Conservation (phyloP, 2,329 filamentous ascomycete genomes). For the Fusarium sp. region DNA sequence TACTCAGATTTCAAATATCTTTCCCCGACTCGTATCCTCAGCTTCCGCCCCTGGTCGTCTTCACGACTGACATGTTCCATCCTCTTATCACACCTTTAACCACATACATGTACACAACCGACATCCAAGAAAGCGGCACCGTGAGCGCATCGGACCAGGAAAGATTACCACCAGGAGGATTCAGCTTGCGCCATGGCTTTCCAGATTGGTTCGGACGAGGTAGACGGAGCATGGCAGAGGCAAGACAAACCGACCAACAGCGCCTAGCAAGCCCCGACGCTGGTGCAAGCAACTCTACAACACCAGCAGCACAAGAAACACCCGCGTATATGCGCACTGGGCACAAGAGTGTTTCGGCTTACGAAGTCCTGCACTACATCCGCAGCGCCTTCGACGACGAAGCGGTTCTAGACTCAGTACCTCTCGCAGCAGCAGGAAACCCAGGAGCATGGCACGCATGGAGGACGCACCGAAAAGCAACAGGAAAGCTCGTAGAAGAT, state of each 20-base stretch:
- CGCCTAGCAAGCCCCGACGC: constrained; percentile 45
- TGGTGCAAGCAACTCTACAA: constrained; percentile 43
- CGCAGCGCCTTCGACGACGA: constrained; percentile 84
- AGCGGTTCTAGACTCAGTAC: constrained; percentile 78
- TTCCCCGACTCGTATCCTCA: constrained; percentile 85
- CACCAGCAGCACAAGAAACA: constrained; percentile 47
- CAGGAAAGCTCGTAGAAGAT: constrained; percentile 44
- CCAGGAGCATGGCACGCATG: constrained; percentile 95
- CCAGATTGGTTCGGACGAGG: constrained; percentile 84
- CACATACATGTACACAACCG: constrained; percentile 92
- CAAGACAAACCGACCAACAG: constrained; percentile 56
- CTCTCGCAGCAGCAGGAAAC: constrained; percentile 86
- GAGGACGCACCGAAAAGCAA: constrained; percentile 71
- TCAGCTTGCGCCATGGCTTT: constrained; percentile 91
- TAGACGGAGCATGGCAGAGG: constrained; percentile 54
- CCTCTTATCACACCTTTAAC: constrained; percentile 91
- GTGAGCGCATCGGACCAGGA: constrained; percentile 87
- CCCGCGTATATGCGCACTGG: constrained; percentile 56
- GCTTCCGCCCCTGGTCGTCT: constrained; percentile 84
- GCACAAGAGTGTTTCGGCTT: constrained; percentile 63
- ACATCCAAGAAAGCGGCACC: constrained; percentile 77
- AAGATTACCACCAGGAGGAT: constrained; percentile 85
- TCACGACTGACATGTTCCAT: constrained; percentile 94
- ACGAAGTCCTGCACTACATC: constrained; percentile 82
- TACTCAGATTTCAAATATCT: constrained; percentile 89